These are phyloP conservation scores for Flaveria bidentis DNA, from an alignment of 129 eudicot genomes.

Conservation along the genomic window DNA sequence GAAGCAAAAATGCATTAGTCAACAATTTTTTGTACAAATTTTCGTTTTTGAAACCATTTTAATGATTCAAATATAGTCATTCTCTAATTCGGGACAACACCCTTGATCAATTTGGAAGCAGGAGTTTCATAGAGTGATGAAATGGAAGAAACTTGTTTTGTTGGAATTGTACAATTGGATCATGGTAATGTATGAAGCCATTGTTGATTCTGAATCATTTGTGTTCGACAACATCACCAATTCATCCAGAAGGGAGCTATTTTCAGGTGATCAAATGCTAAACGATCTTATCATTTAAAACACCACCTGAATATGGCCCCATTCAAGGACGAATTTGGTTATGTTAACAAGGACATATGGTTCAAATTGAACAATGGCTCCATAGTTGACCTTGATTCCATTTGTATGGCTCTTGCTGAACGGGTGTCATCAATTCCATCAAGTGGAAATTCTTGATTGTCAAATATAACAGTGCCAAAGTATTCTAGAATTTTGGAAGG, in stretches of 20 bases:
- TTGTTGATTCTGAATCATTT: conserved; percentile 85
- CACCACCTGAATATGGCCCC: conserved; percentile 66
- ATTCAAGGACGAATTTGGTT: conserved; percentile 66
- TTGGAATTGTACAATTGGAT: too few relatives aligned
- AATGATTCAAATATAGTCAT: neutral
- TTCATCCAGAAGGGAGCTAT: conserved; percentile 71
- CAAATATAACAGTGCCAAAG: too few relatives aligned
- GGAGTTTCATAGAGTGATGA: conserved; percentile 42
- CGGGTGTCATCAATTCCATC: conserved; percentile 56
- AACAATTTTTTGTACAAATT: neutral
- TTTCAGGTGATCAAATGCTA: conserved; percentile 45
- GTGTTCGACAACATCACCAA: conserved; percentile 68
- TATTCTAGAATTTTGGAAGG: neutral
- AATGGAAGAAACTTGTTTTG: too few relatives aligned
- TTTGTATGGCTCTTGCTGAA: conserved; percentile 67
- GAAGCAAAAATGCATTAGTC: neutral
- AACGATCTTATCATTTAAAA: conserved; percentile 48
- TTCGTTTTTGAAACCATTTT: neutral
- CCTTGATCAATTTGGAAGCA: neutral
- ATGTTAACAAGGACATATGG: conserved; percentile 88
- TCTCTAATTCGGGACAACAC: neutral
- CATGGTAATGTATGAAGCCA: conserved; percentile 61
- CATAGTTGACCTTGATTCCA: conserved; percentile 78
- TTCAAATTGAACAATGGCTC: conserved; percentile 83
- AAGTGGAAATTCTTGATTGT: conserved; percentile 36